phyloP scores from a whole-genome alignment of 2,329 filamentous ascomycete species.

The Sordariomycetes sp. region DNA sequence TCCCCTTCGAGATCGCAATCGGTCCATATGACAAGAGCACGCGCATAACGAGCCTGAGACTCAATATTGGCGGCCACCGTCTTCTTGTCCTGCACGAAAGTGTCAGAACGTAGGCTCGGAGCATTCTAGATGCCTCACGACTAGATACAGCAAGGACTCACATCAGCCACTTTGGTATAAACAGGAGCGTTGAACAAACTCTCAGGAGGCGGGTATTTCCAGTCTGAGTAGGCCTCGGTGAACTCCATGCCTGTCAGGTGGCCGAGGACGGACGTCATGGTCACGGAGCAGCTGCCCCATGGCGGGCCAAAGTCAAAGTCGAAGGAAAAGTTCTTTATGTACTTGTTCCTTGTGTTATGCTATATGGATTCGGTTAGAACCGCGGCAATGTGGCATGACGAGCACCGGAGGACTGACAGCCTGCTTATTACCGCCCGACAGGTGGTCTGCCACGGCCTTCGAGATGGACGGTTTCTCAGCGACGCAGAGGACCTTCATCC shows the following conservation, averaged over 20 bases:
- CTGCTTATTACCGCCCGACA: conserved; percentile 62
- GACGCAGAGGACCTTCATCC: conserved; percentile 42
- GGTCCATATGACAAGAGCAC: conserved; percentile 87
- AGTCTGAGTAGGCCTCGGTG: conserved; percentile 57
- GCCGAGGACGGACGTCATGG: conserved; percentile 87
- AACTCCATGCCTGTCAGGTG: conserved; percentile 81
- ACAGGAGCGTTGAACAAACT: conserved; percentile 74
- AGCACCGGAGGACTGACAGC: conserved; percentile 39
- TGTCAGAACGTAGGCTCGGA: conserved; percentile 4
- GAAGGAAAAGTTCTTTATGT: conserved; percentile 91
- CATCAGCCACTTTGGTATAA: conserved; percentile 50
- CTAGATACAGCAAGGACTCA: conserved; percentile 19
- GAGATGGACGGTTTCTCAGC: conserved; percentile 79
- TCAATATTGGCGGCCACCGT: conserved; percentile 76
- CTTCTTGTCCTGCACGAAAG: conserved; percentile 51
- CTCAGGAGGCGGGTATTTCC: conserved; percentile 68
- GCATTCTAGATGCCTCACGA: not conserved
- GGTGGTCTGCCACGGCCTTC: conserved; percentile 81
- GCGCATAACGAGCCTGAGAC: conserved; percentile 58
- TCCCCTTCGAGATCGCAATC: conserved; percentile 97
- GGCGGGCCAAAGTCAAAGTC: conserved; percentile 69
- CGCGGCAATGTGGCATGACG: not conserved
- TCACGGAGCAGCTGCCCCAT: conserved; percentile 75
- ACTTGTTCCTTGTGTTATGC: conserved; percentile 47
- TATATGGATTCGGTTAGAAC: not conserved